phyloP scores from a whole-genome alignment of 306 rosid species.

The Pyrus betulifolia region DNA sequence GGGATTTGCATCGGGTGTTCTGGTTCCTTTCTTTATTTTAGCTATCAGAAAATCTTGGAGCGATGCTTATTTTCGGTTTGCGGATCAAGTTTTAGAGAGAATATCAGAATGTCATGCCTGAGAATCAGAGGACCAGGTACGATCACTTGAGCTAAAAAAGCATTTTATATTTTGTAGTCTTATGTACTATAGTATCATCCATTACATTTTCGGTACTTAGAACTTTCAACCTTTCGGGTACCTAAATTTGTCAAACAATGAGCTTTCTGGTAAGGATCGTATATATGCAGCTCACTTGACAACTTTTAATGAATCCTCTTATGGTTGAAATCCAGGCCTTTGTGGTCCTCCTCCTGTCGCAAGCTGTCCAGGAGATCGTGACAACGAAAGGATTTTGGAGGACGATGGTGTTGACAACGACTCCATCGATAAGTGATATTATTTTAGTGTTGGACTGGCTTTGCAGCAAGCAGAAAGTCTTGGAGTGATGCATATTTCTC shows the following conservation, averaged over 20 bases:
- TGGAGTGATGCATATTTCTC: constrained; percentile 31
- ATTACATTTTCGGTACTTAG: no score
- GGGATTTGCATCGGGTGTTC: constrained; percentile 35
- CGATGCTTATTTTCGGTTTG: constrained; percentile 21
- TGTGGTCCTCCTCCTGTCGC: constrained; percentile 31
- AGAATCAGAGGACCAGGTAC: not conserved
- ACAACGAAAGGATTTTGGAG: not conserved
- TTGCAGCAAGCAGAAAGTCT: constrained; percentile 30
- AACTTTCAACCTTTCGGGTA: not conserved
- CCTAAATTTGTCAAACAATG: constrained; percentile 31
- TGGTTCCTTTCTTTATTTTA: constrained; percentile 33
- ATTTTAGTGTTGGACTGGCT: constrained; percentile 41
- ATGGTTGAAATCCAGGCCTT: constrained; percentile 31
- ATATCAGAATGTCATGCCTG: not conserved
- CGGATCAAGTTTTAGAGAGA: constrained; percentile 19
- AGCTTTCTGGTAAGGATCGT: constrained; percentile 29
- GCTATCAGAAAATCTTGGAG: constrained; percentile 28
- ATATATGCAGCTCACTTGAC: constrained; percentile 19
- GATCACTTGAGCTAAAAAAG: not conserved
- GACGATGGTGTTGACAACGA: not conserved
- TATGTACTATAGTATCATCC: no score
- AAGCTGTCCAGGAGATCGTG: constrained; percentile 8
- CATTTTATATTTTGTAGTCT: no score
- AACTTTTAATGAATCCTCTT: constrained; percentile 27
- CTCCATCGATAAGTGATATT: constrained; percentile 32